Percentiles rank a stretch among this genome's conserved stretches.
These are phyloP conservation scores for Melanomma pulvis-pyrius DNA, from an alignment of 495 filamentous ascomycete species.

Conservation along the genomic window DNA sequence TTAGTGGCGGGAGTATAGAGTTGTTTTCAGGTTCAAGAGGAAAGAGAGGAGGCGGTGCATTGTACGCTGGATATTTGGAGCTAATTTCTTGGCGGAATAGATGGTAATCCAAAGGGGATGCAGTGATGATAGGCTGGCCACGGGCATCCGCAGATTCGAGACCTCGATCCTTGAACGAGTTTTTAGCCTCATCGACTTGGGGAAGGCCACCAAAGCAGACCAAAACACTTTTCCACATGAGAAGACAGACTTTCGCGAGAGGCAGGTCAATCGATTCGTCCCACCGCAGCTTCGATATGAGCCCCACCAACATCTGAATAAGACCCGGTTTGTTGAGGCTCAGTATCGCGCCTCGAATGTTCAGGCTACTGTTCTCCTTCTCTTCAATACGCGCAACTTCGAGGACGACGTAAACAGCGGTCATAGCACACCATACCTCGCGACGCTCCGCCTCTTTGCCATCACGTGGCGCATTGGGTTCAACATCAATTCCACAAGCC, in stretches of 20 bases:
- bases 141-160: slow-evolving; percentile 45
- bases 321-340: slow-evolving; percentile 67
- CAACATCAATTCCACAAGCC: slow-evolving; percentile 26
- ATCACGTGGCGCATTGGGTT: slow-evolving; percentile 23
- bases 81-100: slow-evolving; percentile 94
- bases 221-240: slow-evolving; percentile 80
- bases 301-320: slow-evolving; percentile 71
- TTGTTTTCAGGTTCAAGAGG: slow-evolving; percentile 88
- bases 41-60: slow-evolving; percentile 80
- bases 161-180: slow-evolving; percentile 56
- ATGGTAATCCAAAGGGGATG: slow-evolving; percentile 94
- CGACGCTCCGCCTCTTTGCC: slow-evolving; percentile 41
- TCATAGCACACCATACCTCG: slow-evolving; percentile 47
- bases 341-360: slow-evolving; percentile 36
- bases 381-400: slow-evolving; percentile 44
- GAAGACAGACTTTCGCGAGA: slow-evolving; percentile 54
- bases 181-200: slow-evolving; percentile 74
- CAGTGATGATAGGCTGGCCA: slow-evolving; percentile 70
- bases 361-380: slow-evolving; percentile 31
- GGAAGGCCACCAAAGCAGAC: slow-evolving; percentile 77
- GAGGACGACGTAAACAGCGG: slow-evolving; percentile 44
- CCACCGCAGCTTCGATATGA: slow-evolving; percentile 81
- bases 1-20: slow-evolving; percentile 83
- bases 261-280: slow-evolving; percentile 73
- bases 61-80: slow-evolving; percentile 98